Conservation (phyloP, 2,329 filamentous ascomycete species). For the Fusarium pseudonygamai region DNA sequence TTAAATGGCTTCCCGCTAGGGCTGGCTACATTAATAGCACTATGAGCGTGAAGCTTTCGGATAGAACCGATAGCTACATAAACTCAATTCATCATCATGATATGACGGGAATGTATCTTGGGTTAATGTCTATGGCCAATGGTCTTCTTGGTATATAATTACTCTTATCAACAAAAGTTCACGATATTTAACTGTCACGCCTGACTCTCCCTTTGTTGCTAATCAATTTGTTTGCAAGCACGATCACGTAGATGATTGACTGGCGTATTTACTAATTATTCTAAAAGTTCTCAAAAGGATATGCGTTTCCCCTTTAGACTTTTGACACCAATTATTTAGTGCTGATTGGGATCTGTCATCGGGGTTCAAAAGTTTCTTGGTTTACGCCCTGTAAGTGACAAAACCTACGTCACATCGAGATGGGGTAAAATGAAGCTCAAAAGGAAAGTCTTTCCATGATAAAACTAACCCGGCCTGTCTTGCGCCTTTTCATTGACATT, state of each 20-base stretch:
- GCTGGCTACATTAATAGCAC: neutral
- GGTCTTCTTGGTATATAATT: slow-evolving; percentile 14
- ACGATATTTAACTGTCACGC: neutral
- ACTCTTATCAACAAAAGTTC: neutral
- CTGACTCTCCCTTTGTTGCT: no score
- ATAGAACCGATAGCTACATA: neutral
- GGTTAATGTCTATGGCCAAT: neutral
- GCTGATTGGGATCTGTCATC: neutral
- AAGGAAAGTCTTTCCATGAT: neutral
- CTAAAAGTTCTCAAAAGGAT: neutral
- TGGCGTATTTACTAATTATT: neutral
- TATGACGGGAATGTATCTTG: neutral
- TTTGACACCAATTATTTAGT: neutral
- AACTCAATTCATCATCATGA: neutral
- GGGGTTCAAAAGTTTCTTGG: neutral
- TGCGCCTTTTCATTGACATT: neutral
- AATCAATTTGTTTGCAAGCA: no score
- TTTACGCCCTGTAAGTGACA: neutral
- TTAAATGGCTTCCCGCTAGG: neutral
- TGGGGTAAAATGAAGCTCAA: neutral
- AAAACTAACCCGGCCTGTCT: neutral
- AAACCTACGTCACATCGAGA: neutral
- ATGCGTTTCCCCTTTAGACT: neutral
- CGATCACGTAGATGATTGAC: neutral
- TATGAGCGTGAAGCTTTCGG: neutral